These are phyloP conservation scores for Piloderma croceum DNA, from an alignment of 768 basidiomycete species.

Conservation along the genomic window DNA sequence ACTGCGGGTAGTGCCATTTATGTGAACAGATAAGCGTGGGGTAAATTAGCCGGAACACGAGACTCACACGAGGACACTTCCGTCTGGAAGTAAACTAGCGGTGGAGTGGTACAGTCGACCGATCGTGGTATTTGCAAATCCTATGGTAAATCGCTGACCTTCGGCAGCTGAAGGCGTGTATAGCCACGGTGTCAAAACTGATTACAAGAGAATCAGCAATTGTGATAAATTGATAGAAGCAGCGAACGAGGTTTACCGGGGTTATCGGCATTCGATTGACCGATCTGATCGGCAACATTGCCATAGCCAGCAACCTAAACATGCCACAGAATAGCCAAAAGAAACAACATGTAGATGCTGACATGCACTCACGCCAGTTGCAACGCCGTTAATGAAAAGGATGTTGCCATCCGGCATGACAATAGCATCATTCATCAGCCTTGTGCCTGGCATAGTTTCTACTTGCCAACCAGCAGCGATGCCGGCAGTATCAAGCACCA, in stretches of 20 bases:
- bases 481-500: slow-evolving; percentile 36
- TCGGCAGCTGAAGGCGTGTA: slow-evolving; percentile 28
- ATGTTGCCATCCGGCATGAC: slow-evolving; percentile 37
- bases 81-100: slow-evolving; percentile 25
- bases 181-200: slow-evolving; percentile 24
- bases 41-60: slow-evolving; percentile 3
- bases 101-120: slow-evolving; percentile 33
- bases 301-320: slow-evolving; percentile 1
- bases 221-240: too few relatives aligned
- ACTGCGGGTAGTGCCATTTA: too few relatives aligned
- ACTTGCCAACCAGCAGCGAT: slow-evolving; percentile 41
- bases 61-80: slow-evolving; percentile 23
- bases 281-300: slow-evolving; percentile 28
- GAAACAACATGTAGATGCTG: slow-evolving; percentile 22
- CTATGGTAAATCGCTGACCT: slow-evolving; percentile 26
- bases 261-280: slow-evolving; percentile 34
- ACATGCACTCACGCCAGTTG: slow-evolving; percentile 37
- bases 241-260: too few relatives aligned
- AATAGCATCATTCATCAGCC: slow-evolving; percentile 34
- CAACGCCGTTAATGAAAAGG: slow-evolving; percentile 39
- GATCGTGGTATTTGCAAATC: slow-evolving; percentile 26
- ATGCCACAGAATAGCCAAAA: not conserved
- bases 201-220: too few relatives aligned
- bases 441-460: slow-evolving; percentile 37
- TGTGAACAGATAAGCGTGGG: slow-evolving; percentile 10